Conservation (phyloP, 2,329 filamentous ascomycete genomes). For the Cercospora zeina region DNA sequence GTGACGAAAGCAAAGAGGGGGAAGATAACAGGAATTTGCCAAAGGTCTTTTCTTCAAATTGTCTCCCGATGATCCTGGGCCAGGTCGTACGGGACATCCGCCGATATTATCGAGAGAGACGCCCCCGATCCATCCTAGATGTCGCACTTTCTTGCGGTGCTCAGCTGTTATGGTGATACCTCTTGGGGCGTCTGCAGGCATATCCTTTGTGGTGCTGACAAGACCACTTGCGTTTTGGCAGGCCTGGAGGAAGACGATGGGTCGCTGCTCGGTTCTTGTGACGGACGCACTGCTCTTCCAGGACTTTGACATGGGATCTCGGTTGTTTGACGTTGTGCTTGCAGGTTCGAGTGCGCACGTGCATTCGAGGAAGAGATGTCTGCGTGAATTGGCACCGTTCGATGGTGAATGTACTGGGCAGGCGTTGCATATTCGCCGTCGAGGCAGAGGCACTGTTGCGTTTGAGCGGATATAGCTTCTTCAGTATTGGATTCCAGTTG, state of each 20-base stretch:
- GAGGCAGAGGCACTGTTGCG: not conserved
- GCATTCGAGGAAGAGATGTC: too few species aligned
- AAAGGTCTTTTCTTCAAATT: not conserved
- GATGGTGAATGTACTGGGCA: not conserved
- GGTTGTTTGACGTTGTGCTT: not conserved
- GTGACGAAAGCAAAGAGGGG: not conserved
- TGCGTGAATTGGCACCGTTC: too few species aligned
- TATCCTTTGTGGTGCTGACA: not conserved
- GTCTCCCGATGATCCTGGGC: not conserved
- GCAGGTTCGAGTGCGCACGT: too few species aligned
- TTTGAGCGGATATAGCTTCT: not conserved
- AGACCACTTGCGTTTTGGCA: not conserved
- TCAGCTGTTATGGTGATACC: not conserved
- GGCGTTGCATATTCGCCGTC: not conserved
- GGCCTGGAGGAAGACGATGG: not conserved
- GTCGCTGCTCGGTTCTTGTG: not conserved
- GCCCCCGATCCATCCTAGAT: not conserved
- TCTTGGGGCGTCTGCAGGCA: not conserved
- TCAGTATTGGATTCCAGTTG: not conserved
- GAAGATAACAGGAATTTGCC: not conserved
- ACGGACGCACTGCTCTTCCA: not conserved
- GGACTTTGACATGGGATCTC: rapidly evolving
- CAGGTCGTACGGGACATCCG: not conserved
- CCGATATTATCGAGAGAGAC: not conserved
- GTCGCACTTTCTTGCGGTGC: not conserved